Evolutionary conservation across 805 yeast species (phyloP).

Genomic region (Wilhelminamyces savonicus): DNA sequence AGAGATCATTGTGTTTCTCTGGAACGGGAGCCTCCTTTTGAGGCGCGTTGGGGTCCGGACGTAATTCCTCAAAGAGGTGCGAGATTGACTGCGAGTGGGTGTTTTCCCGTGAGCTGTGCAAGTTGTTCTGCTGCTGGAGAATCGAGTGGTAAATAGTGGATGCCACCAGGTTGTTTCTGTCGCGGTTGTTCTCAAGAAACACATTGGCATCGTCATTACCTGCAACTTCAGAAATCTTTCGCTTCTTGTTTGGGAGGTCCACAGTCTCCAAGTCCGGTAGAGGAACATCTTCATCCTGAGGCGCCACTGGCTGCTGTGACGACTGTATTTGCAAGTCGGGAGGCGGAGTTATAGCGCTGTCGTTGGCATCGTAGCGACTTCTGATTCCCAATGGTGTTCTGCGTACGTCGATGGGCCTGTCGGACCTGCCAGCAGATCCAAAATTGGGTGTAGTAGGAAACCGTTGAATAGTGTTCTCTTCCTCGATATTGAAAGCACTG

Average conservation of each 20-base stretch:
- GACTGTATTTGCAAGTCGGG: neutral
- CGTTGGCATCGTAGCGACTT: conserved; percentile 23
- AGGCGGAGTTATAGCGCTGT: conserved; percentile 19
- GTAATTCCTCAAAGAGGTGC: conserved; percentile 26
- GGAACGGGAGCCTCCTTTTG: conserved; percentile 2
- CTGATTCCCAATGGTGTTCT: conserved; percentile 19
- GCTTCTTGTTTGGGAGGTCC: conserved; percentile 1
- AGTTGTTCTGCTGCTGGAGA: conserved; percentile 5
- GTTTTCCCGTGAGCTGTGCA: conserved; percentile 8
- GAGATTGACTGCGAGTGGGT: conserved; percentile 22
- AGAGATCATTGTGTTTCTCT: conserved; percentile 5
- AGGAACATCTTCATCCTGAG: conserved; percentile 2
- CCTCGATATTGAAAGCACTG: too few relatives aligned
- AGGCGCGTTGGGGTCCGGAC: conserved; percentile 5
- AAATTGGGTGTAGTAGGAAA: conserved; percentile 10
- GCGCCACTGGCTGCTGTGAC: conserved; percentile 1
- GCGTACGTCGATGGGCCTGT: conserved; percentile 11
- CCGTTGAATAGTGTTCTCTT: conserved; percentile 10
- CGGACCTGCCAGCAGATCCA: conserved; percentile 10
- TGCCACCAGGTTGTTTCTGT: conserved; percentile 13
- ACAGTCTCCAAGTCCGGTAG: conserved; percentile 4
- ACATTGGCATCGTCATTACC: conserved; percentile 24
- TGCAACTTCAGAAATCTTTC: neutral
- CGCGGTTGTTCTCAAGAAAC: conserved; percentile 20
- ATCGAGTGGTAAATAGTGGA: conserved; percentile 29